Evolutionary conservation across 2,329 filamentous ascomycete species (phyloP), one percentile per base, ranked within the genome.

Genomic region (Amylocarpus encephaloides): DNA sequence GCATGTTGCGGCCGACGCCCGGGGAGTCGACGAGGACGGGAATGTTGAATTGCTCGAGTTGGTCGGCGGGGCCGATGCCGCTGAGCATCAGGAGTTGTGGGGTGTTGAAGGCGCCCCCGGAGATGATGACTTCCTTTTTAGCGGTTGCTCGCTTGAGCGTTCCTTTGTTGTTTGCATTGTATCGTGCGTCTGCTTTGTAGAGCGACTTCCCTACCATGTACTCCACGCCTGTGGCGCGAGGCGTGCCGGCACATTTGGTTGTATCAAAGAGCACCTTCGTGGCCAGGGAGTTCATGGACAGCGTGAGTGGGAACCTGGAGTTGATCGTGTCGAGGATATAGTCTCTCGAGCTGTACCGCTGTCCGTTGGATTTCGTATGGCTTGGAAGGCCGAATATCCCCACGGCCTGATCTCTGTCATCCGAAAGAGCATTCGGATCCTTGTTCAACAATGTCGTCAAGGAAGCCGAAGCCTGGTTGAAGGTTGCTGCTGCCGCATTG

Each of bases 1-100:
- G 71, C 2, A 83, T 68, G 64, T 83, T 82, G 33, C 69, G 72
- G 38, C 81, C 82, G n/a, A 2, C 72, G 32, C 67, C 70, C 3
- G 72, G 66, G 58, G 80, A 70, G 59, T 85, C 71, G 2, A 48
- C 79, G 34, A 82, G 56, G 2, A 81, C 69, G 2, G 70, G 65
- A 52, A 83, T 81, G 32, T 68, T 63, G 58, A 75, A 58, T 15
- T 54, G 54, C 22, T 59, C 30, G 7, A 73, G 66, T 59, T 72
- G 68, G 2, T 52, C 62, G n/a, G 56, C 58, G 13, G 69, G 68
- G 0, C 73, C 72, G 36, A 75, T 61, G 22, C 72, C 73, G 34
- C 67, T 70, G 6, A 73, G 66, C 61, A 73, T 73, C 16, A 75
- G 68, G 40, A 75, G 60, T 56, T 73, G 70, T 2, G 72, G 72